Base-by-base conservation (phyloP, 495 filamentous ascomycete species). In the Neurospora sp. region DNA sequence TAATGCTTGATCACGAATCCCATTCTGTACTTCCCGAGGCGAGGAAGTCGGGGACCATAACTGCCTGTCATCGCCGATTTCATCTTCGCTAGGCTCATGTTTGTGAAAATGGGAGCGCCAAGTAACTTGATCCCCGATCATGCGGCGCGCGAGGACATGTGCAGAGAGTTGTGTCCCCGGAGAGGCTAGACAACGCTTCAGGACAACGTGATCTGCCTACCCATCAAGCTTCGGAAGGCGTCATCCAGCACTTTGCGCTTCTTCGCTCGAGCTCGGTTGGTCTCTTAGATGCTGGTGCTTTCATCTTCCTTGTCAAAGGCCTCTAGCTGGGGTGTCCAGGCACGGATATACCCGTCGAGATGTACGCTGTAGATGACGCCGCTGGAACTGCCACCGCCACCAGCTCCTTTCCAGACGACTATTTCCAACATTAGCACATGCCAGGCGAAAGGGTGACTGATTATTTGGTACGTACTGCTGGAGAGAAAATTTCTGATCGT, bases 401-500 rank as follows among this genome's bases (percentile, higher is more conserved):
- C 83, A 38, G 78, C 79, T 1, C 88, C 88, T 75, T 90, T 87
- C 92, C 90, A 97, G 5, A 85, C 90, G 14, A 96, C 81, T 76
- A 18, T 53, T 10, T n/a, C 40, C 16, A 31, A 45, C 47, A 18
- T n/a, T 27, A 27, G 45, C 45, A 27, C 9, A 27, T 14, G 10
- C 45, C 10, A 10, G 14, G 20, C 45, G 20, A 53, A 27, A 6
- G 10, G 10, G 10, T 20, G 9, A 22, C 9, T 53, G 45, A 6
- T 53, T 53, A 27, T 22, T 27, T 22, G 18, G 45, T 12, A 76
- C 74, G 0, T 75, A 78, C 75, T 39, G 41, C 86, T 89, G 35
- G 91, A 92, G 39, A 92, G 87, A 16, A 90, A 82, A 77, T 86
- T 89, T 65, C 82, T 87, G 18, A 88, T 81, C 72, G 79, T 81